A percentile compares a stretch with the other conserved stretches of the same genome.
phyloP scores from a whole-genome alignment of 2,329 filamentous ascomycete species.

The Thelonectria discophora region DNA sequence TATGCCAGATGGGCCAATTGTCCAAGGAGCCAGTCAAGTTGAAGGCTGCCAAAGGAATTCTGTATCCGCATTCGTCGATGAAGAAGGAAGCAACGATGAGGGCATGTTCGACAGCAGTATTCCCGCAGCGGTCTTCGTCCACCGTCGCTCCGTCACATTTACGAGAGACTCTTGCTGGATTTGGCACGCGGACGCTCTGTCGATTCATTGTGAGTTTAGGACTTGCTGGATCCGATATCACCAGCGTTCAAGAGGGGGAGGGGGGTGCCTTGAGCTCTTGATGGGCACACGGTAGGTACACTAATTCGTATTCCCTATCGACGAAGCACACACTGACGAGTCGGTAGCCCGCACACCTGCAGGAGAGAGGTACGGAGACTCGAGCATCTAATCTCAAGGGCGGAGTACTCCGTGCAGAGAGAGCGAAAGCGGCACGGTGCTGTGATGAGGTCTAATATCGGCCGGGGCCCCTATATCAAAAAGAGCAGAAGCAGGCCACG shows the following conservation, averaged over 20 bases:
- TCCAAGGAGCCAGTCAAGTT: constrained; percentile 7
- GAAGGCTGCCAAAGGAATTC: not conserved
- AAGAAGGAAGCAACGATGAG: not conserved
- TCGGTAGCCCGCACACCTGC: not conserved
- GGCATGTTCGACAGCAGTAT: not conserved
- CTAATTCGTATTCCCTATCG: not conserved
- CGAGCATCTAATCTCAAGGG: constrained; percentile 16
- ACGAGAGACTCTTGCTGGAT: not conserved
- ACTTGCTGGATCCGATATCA: constrained; percentile 9
- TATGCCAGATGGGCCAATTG: constrained; percentile 4
- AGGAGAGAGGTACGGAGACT: not conserved
- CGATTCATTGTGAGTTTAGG: constrained; percentile 16
- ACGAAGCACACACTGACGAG: not conserved
- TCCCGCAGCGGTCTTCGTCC: not conserved
- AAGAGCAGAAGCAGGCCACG: constrained; percentile 35
- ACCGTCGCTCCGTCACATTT: constrained; percentile 3
- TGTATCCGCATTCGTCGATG: not conserved
- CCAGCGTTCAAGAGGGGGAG: constrained; percentile 16
- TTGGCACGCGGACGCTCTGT: constrained; percentile 7
- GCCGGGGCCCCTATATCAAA: constrained; percentile 29
- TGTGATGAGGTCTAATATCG: constrained; percentile 21
- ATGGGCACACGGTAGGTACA: not conserved
- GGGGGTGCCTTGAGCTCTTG: constrained; percentile 7
- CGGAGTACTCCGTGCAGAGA: constrained; percentile 16
- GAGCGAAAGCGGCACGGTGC: constrained; percentile 1